A percentile compares a stretch with the other conserved stretches of the same genome.
These are phyloP conservation scores for Acaromyces ingoldii DNA, from an alignment of 1,284 basidiomycete species.

Conservation along the genomic window DNA sequence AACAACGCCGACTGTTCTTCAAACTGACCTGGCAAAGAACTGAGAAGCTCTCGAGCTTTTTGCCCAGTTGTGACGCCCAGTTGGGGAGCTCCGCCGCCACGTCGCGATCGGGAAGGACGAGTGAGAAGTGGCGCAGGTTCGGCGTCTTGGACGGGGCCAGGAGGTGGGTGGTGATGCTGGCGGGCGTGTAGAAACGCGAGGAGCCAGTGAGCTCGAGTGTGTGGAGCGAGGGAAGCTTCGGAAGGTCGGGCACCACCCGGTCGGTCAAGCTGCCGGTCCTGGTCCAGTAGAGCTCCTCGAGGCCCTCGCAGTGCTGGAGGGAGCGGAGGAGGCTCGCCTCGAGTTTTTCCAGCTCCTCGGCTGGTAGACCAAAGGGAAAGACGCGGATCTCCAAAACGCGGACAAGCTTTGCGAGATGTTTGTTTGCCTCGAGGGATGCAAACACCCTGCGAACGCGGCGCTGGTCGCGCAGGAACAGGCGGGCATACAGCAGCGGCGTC, in stretches of 20 bases:
- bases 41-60: constrained; percentile 19
- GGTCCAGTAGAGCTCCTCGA: constrained; percentile 42
- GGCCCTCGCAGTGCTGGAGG: constrained; percentile 19
- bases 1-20: too few species aligned
- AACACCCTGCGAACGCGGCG: constrained; percentile 36
- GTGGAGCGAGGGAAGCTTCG: constrained; percentile 16
- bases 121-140: constrained; percentile 11
- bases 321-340: constrained; percentile 29
- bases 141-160: constrained; percentile 20
- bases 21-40: constrained; percentile 15
- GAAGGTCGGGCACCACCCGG: constrained; percentile 15
- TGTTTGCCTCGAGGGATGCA: constrained; percentile 18
- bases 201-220: constrained; percentile 42
- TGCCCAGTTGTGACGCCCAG: not conserved
- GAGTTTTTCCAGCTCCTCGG: constrained; percentile 37
- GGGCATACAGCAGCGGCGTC: constrained; percentile 37
- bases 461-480: constrained; percentile 43
- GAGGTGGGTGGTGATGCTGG: constrained; percentile 1
- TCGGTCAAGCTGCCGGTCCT: constrained; percentile 40
- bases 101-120: constrained; percentile 17
- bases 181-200: constrained; percentile 31
- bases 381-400: constrained; percentile 40
- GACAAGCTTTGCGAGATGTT: constrained; percentile 26
- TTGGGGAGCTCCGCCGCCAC: constrained; percentile 4
- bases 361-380: constrained; percentile 41